Evolutionary conservation across 495 filamentous ascomycete species (phyloP).

Genomic region (Xylaria venustula): DNA sequence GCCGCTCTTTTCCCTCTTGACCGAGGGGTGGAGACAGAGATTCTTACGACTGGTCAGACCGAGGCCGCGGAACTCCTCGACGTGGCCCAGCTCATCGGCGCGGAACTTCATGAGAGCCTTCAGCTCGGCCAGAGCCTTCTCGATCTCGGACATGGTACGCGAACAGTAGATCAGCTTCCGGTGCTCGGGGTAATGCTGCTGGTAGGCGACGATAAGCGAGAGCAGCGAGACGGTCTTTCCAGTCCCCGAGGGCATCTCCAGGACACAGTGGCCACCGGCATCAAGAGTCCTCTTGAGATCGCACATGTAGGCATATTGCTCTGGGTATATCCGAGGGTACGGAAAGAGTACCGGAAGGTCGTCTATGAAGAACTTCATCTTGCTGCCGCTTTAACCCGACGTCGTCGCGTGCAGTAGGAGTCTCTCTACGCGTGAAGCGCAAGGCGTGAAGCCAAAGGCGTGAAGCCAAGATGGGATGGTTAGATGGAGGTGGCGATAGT

Average conservation of each 20-base stretch:
- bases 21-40: conserved; percentile 90
- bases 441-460: not conserved
- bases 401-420: not conserved
- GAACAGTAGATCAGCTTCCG: conserved; percentile 98
- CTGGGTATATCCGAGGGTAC: conserved; percentile 94
- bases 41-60: conserved; percentile 97
- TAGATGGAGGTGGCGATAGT: too few species aligned
- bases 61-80: conserved; percentile 89
- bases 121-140: conserved; percentile 92
- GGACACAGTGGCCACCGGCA: conserved; percentile 90
- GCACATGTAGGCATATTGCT: conserved; percentile 78
- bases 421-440: not conserved
- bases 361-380: conserved; percentile 97
- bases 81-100: conserved; percentile 75
- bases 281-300: conserved; percentile 97
- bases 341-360: conserved; percentile 94
- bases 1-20: conserved; percentile 93
- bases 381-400: conserved; percentile 20
- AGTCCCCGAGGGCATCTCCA: conserved; percentile 99
- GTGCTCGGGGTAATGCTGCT: conserved; percentile 85
- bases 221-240: conserved; percentile 96
- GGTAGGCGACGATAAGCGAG: conserved; percentile 94
- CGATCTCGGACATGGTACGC: conserved; percentile 91
- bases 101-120: conserved; percentile 94
- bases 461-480: too few species aligned